Conservation (phyloP, 2,329 filamentous ascomycete genomes). For the Trichoderma oligosporum region DNA sequence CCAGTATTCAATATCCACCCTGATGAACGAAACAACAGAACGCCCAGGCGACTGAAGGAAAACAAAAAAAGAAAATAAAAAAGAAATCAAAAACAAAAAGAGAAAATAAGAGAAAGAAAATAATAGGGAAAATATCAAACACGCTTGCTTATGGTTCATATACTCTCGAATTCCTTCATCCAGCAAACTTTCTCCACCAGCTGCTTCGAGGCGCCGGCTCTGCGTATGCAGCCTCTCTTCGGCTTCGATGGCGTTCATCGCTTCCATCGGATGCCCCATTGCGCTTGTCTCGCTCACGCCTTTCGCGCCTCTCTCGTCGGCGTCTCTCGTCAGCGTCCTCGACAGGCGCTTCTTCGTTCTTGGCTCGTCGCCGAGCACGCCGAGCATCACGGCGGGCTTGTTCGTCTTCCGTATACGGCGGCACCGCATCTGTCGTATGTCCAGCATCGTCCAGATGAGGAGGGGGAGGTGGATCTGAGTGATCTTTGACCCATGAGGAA, state of each 20-base stretch:
- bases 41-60: neutral
- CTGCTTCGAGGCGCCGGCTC: conserved; percentile 51
- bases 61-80: neutral
- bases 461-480: conserved; percentile 58
- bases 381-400: conserved; percentile 49
- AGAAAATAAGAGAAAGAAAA: neutral
- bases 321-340: conserved; percentile 44
- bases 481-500: conserved; percentile 63
- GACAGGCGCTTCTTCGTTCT: conserved; percentile 40
- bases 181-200: conserved; percentile 58
- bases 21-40: neutral
- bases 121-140: conserved; percentile 1
- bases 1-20: neutral
- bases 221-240: conserved; percentile 41
- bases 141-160: conserved; percentile 13
- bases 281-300: conserved; percentile 36
- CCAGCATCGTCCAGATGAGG: conserved; percentile 39
- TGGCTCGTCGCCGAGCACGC: conserved; percentile 43
- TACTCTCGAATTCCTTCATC: conserved; percentile 27
- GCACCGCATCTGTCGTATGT: conserved; percentile 33
- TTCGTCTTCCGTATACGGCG: conserved; percentile 42
- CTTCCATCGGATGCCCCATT: conserved; percentile 40
- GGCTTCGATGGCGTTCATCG: conserved; percentile 42
- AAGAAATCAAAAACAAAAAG: too few species aligned
- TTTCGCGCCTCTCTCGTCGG: conserved; percentile 42